Evolutionary conservation across 352 stramenopile species (phyloP), one percentile per base, ranked within the genome.

Genomic region (Globisporangium nagaii): DNA sequence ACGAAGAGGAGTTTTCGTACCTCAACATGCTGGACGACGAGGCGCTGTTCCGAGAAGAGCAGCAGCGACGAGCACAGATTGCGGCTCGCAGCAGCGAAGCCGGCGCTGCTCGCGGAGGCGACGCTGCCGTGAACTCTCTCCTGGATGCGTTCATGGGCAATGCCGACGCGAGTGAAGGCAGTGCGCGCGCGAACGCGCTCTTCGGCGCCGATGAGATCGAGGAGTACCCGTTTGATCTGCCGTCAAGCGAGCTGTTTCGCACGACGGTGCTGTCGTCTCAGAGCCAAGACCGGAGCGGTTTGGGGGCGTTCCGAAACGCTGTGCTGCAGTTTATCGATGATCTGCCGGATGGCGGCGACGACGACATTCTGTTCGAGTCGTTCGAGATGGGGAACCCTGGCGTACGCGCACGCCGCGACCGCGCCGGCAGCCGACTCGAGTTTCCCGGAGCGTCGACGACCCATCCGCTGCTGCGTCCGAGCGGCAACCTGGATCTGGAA

Each of bases 1-100:
- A 93, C 41, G 82, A 93, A 69, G 79, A 93, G 13, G 79, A 93
- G 32, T 93, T 88, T 47, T 93, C 78, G 19, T 90, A 90, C 51
- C 53, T 86, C n/a, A 79, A 75, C 43, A 70, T 90, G 49, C 46
- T 92, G 4, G 77, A 90, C 13, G 80, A 90, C 27, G 84, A 94
- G 48, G 59, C 62, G 5, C 49, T 70, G 13, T 86, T 82, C 54
- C 47, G 63, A 0, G 75, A 87, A 37, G 78, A 88, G 45, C 76
- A 84, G 57, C 69, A 50, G 27, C 73, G 76, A 58, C 69, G 75
- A 25, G 36, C 54, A 39, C 71, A 73, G 15, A 48, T 73, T 8
- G 41, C 49, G 24, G 52, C 60, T 42, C 66, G 66, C 45, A 58
- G 36, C 36, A 70, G 36, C 20, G 49, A 58, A 13, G 13, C 17